phyloP scores from a whole-genome alignment of 164 flowering plant genomes.

The Saururus chinensis region DNA sequence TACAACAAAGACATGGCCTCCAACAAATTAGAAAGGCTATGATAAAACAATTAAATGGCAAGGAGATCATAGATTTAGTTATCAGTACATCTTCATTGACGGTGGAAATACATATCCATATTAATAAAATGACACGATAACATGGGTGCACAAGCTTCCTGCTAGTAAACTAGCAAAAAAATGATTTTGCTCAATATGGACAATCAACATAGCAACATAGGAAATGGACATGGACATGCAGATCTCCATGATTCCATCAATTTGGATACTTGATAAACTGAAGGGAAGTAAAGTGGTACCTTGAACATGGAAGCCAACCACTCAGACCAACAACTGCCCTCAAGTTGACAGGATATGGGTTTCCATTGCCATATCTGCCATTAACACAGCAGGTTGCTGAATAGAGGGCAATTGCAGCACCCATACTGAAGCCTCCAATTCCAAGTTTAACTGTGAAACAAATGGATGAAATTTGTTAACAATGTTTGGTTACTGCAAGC shows the following conservation, averaged over 20 bases:
- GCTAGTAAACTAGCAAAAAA: background rate
- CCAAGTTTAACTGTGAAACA: conserved; percentile 74
- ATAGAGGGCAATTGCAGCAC: conserved; percentile 85
- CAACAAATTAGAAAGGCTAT: too few relatives aligned
- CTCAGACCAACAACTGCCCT: conserved; percentile 82
- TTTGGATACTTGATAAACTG: background rate
- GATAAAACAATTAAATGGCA: too few relatives aligned
- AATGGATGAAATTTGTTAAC: background rate
- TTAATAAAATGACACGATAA: too few relatives aligned
- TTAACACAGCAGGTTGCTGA: conserved; percentile 76
- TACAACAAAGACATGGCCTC: background rate
- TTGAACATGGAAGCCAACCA: conserved; percentile 95
- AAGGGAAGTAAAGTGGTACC: conserved; percentile 27
- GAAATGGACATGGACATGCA: too few relatives aligned
- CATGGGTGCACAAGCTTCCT: background rate
- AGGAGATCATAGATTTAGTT: background rate
- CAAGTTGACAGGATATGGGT: conserved; percentile 51
- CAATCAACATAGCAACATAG: conserved; percentile 1
- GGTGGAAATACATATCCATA: background rate
- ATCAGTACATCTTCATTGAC: background rate
- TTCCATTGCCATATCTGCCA: conserved; percentile 75
- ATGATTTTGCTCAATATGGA: background rate
- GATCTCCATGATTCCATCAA: too few relatives aligned
- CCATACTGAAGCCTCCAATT: conserved; percentile 98
- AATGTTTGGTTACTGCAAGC: background rate